phyloP scores from a whole-genome alignment of 345 rosid species.

The Hirschfeldia incana region DNA sequence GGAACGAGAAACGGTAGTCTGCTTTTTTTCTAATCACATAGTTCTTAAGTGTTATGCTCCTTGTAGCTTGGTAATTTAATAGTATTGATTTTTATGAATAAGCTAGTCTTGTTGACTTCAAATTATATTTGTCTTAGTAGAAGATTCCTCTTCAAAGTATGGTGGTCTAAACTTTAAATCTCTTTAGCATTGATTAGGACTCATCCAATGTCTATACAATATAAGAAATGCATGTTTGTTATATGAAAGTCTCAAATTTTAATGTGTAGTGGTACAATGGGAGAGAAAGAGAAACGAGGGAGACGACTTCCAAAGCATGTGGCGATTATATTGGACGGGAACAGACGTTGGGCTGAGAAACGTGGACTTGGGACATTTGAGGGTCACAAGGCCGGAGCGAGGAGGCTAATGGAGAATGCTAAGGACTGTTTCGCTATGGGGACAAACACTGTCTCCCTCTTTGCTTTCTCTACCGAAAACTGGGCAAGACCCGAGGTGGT shows the following conservation, averaged over 20 bases:
- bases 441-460: conserved; percentile 46
- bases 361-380: too few relatives aligned
- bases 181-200: neutral
- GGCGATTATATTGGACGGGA: too few relatives aligned
- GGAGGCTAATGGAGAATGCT: too few relatives aligned
- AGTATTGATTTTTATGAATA: neutral
- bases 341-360: too few relatives aligned
- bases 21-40: neutral
- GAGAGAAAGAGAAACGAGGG: too few relatives aligned
- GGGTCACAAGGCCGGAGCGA: too few relatives aligned
- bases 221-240: too few relatives aligned
- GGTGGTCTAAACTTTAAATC: neutral
- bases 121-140: too few relatives aligned
- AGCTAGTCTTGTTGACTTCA: too few relatives aligned
- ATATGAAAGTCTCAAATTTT: neutral
- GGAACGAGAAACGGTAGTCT: conserved; percentile 10
- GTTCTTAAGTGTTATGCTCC: neutral
- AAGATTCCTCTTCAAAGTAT: neutral
- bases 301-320: neutral
- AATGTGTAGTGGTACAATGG: too few relatives aligned
- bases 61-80: neutral
- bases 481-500: conserved; percentile 69
- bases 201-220: too few relatives aligned
- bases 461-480: conserved; percentile 74
- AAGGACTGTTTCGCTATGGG: too few relatives aligned